Evolutionary conservation across 345 rosid species (phyloP), one percentile per base, ranked within the genome.

Genomic region (Capsella bursapastoris): DNA sequence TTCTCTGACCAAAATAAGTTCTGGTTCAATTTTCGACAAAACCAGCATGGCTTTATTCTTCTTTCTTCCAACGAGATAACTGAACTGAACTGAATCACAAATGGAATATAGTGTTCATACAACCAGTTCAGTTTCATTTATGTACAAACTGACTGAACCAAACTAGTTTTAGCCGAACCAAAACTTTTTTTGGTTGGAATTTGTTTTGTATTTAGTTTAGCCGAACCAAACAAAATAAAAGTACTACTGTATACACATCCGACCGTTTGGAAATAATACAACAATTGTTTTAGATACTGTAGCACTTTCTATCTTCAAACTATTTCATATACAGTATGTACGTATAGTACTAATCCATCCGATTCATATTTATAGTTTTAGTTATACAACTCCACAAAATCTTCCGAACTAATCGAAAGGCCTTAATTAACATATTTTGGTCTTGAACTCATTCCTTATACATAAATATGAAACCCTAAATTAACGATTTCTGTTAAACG

Each of bases 11-110:
- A 62, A 62, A 27, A 57, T 11, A 62, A 6, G 57, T 49, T 34
- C 48, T 32, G 74, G 56, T 61, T 69, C 70, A 76, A 53, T 44
- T 69, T 69, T 68, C 70, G 18, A 76, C 74, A 52, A 49, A 57
- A 58, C 37, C 67, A 66, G 44, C 58, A 37, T 66, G n/a, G 50
- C 40, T 44, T 45, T 45, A 12, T 27, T 34, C 22, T 22, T 6
- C 0, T 4, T 10, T 34, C 45, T 35, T 48, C n/a, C 40, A 66
- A 37, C 40, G 8, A 38, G 16, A 41, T 18, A 29, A 38, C 18
- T 18, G 45, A 38, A 66, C 73, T 22, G 29, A 58, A 74, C 67
- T 4, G 43, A 74, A 65, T 38, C 31, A 28, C 6, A 35, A 37
- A 64, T 34, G 28, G 35, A 63, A 35, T 8, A 14, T 32, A 41